Evolutionary conservation across 176 grass and related monocot species (phyloP), one percentile per base, ranked within the genome.

Genomic region (Hyparrhenia diplandra): DNA sequence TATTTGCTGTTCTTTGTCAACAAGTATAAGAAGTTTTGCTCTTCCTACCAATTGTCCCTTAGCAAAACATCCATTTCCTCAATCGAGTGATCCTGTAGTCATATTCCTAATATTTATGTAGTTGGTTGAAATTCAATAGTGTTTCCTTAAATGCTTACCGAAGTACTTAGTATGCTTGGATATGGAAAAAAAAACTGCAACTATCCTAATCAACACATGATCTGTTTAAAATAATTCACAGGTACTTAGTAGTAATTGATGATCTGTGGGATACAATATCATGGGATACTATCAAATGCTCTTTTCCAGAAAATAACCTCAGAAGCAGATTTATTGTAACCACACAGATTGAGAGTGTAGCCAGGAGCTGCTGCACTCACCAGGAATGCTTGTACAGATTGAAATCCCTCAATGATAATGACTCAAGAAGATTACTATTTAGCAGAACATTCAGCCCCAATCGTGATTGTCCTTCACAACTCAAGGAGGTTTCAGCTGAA

Each of bases 401-500:
- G 59, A 77, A 64, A 64, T 2, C 58, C 75, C 75, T 77, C 24
- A 64, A 31, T 28, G 54, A 36, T 24, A 14, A 63, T 27, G 75
- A 77, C 17, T 77, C 75, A 21, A 63, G 37, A 77, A 77, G 37
- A 45, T 77, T 77, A 77, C 37, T 77, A 16, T 77, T 77, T 64
- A 60, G 24, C 23, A 77, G 75, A 77, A 64, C 14, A 62, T 62
- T 77, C 16, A 27, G 37, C 57, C 58, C 37, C 37, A 41, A 45
- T 13, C 37, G n/a, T 45, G 58, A 28, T 45, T 45, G 37, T 64
- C 7, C 75, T 20, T 42, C 13, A 16, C n/a, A 77, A 77, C 20
- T 77, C 4, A 45, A 64, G 39, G 23, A 77, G 14, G 24, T 77
- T 45, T 43, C 58, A 43, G 37, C 57, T 30, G 25, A 64, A 30